A percentile compares a stretch with the other conserved stretches of the same genome.
phyloP scores from a whole-genome alignment of 2,329 filamentous ascomycete genomes.

The Thielaviopsis ethacetica region DNA sequence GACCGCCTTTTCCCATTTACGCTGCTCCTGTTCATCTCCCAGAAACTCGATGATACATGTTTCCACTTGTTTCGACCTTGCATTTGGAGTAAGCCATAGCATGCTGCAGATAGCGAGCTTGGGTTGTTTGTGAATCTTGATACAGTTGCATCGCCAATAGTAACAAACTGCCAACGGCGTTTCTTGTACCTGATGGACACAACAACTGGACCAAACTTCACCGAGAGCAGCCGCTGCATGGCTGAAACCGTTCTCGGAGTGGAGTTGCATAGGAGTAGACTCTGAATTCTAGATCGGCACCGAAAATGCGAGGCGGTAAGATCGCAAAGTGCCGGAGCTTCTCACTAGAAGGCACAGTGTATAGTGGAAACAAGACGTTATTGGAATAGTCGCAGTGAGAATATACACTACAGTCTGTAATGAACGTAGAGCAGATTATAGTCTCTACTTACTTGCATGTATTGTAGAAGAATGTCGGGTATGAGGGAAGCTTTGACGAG shows the following conservation, averaged over 20 bases:
- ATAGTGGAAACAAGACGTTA: not conserved
- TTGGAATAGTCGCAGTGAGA: not conserved
- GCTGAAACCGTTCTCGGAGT: not conserved
- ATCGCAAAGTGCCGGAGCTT: not conserved
- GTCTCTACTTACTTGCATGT: no score
- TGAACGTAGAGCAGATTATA: no score
- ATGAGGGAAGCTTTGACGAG: no score
- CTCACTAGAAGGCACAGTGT: not conserved
- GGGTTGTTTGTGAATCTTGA: not conserved
- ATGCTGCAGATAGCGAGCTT: not conserved
- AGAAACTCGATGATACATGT: not conserved
- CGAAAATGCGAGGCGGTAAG: not conserved
- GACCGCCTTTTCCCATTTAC: not conserved
- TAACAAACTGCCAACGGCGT: not conserved
- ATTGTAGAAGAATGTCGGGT: no score
- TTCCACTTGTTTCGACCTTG: not conserved
- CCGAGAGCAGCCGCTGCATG: not conserved
- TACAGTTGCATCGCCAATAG: not conserved
- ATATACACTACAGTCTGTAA: not conserved
- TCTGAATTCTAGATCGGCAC: not conserved
- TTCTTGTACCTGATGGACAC: not conserved
- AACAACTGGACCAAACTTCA: not conserved
- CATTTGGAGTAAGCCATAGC: not conserved
- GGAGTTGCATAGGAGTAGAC: not conserved
- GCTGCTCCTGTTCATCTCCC: not conserved